Percentiles rank a stretch among this genome's conserved stretches.
Conservation (phyloP, 495 filamentous ascomycete genomes). For the Aspergillus sclerotiicarbonarius region DNA sequence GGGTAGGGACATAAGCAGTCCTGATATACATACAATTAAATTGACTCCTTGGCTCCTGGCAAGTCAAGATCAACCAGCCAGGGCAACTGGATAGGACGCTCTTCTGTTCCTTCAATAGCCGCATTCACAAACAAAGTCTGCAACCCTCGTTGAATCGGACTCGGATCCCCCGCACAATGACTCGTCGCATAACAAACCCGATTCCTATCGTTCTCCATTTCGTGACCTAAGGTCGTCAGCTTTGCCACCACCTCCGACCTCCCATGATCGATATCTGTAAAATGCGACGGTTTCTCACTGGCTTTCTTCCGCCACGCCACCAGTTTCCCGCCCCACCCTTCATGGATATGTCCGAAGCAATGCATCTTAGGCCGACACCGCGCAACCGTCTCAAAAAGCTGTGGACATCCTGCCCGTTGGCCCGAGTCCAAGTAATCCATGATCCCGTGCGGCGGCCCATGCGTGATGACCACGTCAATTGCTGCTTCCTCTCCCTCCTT, state of each 20-base stretch:
- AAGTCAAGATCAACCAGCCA: constrained; percentile 60
- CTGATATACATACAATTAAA: too few relatives aligned
- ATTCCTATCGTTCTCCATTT: neutral
- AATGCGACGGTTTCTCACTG: constrained; percentile 35
- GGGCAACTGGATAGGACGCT: constrained; percentile 38
- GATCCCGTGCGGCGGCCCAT: constrained; percentile 61
- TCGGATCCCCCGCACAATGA: constrained; percentile 33
- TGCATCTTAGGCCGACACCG: constrained; percentile 56
- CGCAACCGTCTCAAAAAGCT: constrained; percentile 56
- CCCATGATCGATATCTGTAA: constrained; percentile 39
- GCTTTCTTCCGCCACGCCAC: constrained; percentile 50
- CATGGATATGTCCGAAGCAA: constrained; percentile 75
- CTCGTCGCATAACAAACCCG: constrained; percentile 21
- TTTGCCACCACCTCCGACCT: constrained; percentile 39
- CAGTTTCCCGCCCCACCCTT: constrained; percentile 62
- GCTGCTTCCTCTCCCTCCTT: constrained; percentile 28
- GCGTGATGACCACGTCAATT: constrained; percentile 64
- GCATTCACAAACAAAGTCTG: constrained; percentile 70
- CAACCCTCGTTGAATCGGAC: constrained; percentile 31
- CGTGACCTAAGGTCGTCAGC: constrained; percentile 29
- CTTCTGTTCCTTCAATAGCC: constrained; percentile 42
- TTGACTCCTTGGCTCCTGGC: too few relatives aligned
- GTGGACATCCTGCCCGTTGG: constrained; percentile 51
- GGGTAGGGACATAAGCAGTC: too few relatives aligned
- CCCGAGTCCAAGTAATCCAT: constrained; percentile 43